Evolutionary conservation across 805 yeast genomes (phyloP).

Genomic region (Cyberlindnera maclurae): DNA sequence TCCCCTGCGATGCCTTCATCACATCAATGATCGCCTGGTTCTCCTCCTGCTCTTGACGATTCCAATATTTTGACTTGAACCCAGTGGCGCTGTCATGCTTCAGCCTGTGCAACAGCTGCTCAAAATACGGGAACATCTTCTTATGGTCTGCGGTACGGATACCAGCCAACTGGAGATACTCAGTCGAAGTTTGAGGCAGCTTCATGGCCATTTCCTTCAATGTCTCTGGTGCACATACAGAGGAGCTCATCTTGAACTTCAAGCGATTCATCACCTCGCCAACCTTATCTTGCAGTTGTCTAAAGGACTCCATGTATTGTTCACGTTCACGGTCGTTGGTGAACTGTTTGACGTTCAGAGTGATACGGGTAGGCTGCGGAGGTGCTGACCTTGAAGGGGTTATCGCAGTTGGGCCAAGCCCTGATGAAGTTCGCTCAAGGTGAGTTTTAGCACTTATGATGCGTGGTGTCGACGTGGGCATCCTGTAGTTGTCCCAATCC

Average conservation of each 20-base stretch:
- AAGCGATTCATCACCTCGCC: slow-evolving; percentile 35
- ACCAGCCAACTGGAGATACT: slow-evolving; percentile 34
- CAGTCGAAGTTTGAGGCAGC: slow-evolving; percentile 45
- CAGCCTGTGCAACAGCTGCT: slow-evolving; percentile 25
- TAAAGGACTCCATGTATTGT: slow-evolving; percentile 13
- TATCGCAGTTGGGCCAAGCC: slow-evolving; percentile 3
- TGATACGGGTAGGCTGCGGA: slow-evolving; percentile 17
- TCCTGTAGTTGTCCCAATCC: slow-evolving; percentile 16
- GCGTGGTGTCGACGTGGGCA: slow-evolving; percentile 18
- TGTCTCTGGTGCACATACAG: slow-evolving; percentile 32
- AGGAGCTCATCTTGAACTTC: slow-evolving; percentile 27
- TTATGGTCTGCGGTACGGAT: slow-evolving; percentile 20
- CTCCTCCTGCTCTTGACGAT: slow-evolving; percentile 8
- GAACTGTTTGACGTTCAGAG: slow-evolving; percentile 14
- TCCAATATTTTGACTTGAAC: slow-evolving; percentile 16
- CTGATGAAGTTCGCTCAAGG: slow-evolving; percentile 20
- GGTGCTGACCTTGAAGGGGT: slow-evolving; percentile 8
- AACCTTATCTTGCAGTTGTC: slow-evolving; percentile 34
- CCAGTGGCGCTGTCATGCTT: slow-evolving; percentile 11
- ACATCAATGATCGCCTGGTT: slow-evolving; percentile 16
- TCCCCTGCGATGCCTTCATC: slow-evolving; percentile 18
- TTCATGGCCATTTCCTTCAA: slow-evolving; percentile 48
- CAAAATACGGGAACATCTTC: slow-evolving; percentile 33
- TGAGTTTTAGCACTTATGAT: slow-evolving; percentile 20
- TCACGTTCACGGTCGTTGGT: slow-evolving; percentile 17